Evolutionary conservation across 2,329 filamentous ascomycete genomes (phyloP).

Genomic region (Sphaerulina musiva): DNA sequence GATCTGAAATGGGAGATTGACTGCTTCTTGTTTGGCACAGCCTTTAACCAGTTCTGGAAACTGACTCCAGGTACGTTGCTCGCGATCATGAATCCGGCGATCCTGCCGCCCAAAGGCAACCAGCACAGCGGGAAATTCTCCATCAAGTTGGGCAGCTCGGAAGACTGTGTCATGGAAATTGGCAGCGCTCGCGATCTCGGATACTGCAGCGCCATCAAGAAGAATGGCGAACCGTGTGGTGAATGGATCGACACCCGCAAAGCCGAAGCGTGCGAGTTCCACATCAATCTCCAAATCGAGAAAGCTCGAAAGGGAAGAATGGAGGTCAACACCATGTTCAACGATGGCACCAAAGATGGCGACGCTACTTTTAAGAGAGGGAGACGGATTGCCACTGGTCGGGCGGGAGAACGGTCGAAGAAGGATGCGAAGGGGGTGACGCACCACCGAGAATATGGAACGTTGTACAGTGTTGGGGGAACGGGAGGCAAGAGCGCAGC

Average conservation of each 20-base stretch:
- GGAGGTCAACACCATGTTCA: conserved; percentile 66
- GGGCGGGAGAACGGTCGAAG: conserved; percentile 13
- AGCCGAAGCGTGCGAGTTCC: conserved; percentile 87
- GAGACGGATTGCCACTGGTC: conserved; percentile 7
- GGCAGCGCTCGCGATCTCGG: conserved; percentile 78
- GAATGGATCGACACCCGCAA: conserved; percentile 83
- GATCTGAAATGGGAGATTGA: conserved; percentile 89
- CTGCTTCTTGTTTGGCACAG: conserved; percentile 83
- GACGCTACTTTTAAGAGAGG: conserved; percentile 7
- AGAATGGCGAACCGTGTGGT: conserved; percentile 73
- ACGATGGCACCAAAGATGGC: conserved; percentile 12
- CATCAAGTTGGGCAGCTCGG: conserved; percentile 75
- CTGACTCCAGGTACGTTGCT: conserved; percentile 84
- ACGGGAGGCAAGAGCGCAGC: conserved; percentile 43
- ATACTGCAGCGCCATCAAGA: conserved; percentile 78
- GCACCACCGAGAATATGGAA: conserved; percentile 53
- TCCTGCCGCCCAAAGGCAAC: conserved; percentile 77
- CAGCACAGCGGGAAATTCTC: conserved; percentile 78
- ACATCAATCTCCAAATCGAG: conserved; percentile 73
- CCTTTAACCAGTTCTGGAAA: conserved; percentile 90
- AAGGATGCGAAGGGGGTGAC: conserved; percentile 38
- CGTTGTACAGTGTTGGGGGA: conserved; percentile 38
- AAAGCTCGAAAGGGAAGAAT: conserved; percentile 63
- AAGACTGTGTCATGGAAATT: conserved; percentile 84
- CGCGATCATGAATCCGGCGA: conserved; percentile 81